A percentile compares a stretch with the other conserved stretches of the same genome.
phyloP scores from a whole-genome alignment of 1,284 basidiomycete genomes.

The Trametes sp. region DNA sequence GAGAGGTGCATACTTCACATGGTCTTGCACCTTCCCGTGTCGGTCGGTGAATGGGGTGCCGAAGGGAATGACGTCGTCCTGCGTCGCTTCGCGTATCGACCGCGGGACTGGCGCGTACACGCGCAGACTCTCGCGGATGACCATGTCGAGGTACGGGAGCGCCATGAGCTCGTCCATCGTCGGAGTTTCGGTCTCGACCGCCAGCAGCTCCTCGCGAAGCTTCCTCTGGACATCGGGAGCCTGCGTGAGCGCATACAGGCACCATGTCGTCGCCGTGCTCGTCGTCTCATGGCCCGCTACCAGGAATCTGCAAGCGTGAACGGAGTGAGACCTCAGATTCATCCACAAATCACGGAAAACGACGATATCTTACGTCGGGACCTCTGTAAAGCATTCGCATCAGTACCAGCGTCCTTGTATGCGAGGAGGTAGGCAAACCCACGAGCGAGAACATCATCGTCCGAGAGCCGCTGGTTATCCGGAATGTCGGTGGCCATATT shows the following conservation, averaged over 20 bases:
- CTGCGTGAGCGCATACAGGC: conserved; percentile 67
- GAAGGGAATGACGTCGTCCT: conserved; percentile 55
- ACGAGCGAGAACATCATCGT: conserved; percentile 63
- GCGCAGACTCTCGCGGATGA: conserved; percentile 75
- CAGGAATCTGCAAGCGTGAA: conserved; percentile 18
- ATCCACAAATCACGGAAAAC: no score
- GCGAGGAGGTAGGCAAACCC: conserved; percentile 37
- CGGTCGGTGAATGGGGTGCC: conserved; percentile 38
- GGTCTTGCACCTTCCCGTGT: conserved; percentile 33
- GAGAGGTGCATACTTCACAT: conserved; percentile 4
- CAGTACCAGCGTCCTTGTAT: no score
- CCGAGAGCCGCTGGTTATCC: conserved; percentile 53
- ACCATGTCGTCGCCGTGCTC: conserved; percentile 56
- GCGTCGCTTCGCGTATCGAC: conserved; percentile 57
- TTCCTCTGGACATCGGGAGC: conserved; percentile 64
- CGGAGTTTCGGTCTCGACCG: conserved; percentile 42
- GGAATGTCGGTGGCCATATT: conserved; percentile 54
- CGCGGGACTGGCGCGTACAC: conserved; percentile 67
- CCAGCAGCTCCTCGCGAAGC: conserved; percentile 71
- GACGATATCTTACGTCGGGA: conserved; percentile 1
- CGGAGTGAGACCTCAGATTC: no score
- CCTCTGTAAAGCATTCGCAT: neutral
- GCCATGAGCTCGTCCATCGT: conserved; percentile 64
- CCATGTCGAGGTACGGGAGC: conserved; percentile 55
- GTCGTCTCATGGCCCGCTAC: conserved; percentile 67